A percentile compares a stretch with the other conserved stretches of the same genome.
Evolutionary conservation across 116 monocot genomes (phyloP).

Genomic region (Phalaenopsis hybrid): DNA sequence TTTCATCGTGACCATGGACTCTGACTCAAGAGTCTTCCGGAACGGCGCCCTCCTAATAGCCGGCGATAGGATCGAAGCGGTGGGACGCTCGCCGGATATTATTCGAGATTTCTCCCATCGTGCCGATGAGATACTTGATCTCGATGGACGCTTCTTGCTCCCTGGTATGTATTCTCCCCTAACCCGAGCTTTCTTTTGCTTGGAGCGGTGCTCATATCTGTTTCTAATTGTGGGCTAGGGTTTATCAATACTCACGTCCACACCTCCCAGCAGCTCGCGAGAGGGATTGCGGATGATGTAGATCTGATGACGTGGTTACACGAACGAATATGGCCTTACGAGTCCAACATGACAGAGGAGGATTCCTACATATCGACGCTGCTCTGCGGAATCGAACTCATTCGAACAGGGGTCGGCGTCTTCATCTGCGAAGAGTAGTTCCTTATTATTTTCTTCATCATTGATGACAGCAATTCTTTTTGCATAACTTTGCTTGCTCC

Average conservation of each 20-base stretch:
- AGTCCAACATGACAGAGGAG: slow-evolving; percentile 76
- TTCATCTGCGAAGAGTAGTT: not conserved
- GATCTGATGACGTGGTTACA: slow-evolving; percentile 92
- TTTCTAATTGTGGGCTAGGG: slow-evolving; percentile 23
- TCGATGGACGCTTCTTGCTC: slow-evolving; percentile 53
- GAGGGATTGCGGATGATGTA: slow-evolving; percentile 89
- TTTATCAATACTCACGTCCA: slow-evolving; percentile 96
- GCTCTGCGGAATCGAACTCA: slow-evolving; percentile 87
- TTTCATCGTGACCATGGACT: slow-evolving; percentile 65
- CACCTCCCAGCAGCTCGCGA: slow-evolving; percentile 89
- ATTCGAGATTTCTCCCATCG: slow-evolving; percentile 39
- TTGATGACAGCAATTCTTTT: too few relatives aligned
- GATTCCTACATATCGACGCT: slow-evolving; percentile 84
- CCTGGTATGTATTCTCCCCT: slow-evolving; percentile 34
- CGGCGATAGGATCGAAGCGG: slow-evolving; percentile 47
- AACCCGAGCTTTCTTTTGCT: not conserved
- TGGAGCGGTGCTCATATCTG: not conserved
- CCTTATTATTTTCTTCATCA: not conserved
- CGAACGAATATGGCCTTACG: slow-evolving; percentile 87
- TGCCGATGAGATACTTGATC: slow-evolving; percentile 51
- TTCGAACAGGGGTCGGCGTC: slow-evolving; percentile 65
- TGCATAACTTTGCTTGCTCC: too few relatives aligned
- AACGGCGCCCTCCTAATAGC: slow-evolving; percentile 55
- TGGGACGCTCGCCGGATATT: slow-evolving; percentile 51
- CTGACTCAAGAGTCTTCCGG: slow-evolving; percentile 50